phyloP scores from a whole-genome alignment of 768 basidiomycete genomes.

The Lentinus tigrinus region DNA sequence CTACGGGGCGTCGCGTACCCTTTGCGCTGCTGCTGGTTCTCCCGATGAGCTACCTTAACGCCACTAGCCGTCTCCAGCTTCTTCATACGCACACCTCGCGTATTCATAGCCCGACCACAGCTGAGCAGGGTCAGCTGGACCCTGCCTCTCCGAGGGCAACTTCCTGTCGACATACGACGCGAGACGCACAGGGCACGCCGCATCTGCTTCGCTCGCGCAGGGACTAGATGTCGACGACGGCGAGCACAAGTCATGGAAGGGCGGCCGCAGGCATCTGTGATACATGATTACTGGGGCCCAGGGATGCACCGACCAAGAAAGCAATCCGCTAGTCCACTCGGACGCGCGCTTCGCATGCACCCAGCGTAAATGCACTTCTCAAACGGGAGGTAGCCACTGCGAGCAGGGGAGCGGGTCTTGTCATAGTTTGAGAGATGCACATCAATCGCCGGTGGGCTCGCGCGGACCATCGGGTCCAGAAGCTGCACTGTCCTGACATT shows the following conservation, averaged over 20 bases:
- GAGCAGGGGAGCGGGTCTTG: background rate
- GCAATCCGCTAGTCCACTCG: background rate
- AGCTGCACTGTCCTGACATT: no score
- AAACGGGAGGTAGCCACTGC: background rate
- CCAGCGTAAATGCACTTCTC: background rate
- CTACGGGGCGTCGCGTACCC: background rate
- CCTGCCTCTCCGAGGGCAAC: background rate
- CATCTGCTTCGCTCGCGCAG: background rate
- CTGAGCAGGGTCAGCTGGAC: no score
- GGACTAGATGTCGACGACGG: background rate
- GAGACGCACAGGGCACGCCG: background rate
- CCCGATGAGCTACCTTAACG: background rate
- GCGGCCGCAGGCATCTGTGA: background rate
- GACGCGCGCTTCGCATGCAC: background rate
- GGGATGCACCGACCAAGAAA: background rate
- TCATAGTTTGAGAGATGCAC: no score
- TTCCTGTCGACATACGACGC: background rate
- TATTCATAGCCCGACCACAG: no score
- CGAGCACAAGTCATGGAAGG: background rate
- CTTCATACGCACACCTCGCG: no score
- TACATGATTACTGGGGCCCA: background rate
- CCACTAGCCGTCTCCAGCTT: background rate
- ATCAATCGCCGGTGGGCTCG: no score
- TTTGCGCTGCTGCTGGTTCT: background rate
- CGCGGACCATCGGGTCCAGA: no score